These are phyloP conservation scores for Chaetomiaceae sp. DNA, from an alignment of 2,329 filamentous ascomycete species.

Conservation along the genomic window DNA sequence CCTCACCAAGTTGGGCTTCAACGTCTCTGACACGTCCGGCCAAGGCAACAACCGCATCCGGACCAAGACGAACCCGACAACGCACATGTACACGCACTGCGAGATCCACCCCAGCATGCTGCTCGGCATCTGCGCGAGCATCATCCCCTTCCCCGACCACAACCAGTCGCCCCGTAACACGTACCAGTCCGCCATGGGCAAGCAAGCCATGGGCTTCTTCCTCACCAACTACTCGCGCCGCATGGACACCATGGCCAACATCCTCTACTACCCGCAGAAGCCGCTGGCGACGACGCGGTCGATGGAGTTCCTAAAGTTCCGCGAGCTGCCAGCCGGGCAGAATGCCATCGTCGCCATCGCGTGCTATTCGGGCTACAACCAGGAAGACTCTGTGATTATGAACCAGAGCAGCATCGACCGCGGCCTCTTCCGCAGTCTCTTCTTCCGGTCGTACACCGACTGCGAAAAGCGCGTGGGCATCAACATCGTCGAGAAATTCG, in stretches of 20 bases:
- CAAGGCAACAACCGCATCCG: constrained; percentile 80
- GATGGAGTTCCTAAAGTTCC: constrained; percentile 98
- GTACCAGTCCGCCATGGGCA: constrained; percentile 99
- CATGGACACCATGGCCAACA: constrained; percentile 99
- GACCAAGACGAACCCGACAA: constrained; percentile 77
- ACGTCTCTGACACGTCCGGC: constrained; percentile 53
- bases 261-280: constrained; percentile 98
- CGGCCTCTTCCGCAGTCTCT: constrained; percentile 92
- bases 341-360: constrained; percentile 98
- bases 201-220: constrained; percentile 99
- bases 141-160: constrained; percentile 99
- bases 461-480: constrained; percentile 95
- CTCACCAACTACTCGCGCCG: constrained; percentile 93
- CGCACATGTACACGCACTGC: constrained; percentile 94
- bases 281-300: constrained; percentile 91
- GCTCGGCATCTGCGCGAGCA: constrained; percentile 94
- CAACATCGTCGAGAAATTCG: constrained; percentile 86
- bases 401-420: constrained; percentile 99
- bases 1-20: constrained; percentile 60
- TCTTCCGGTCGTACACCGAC: constrained; percentile 96
- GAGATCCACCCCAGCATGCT: constrained; percentile 99
- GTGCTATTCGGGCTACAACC: constrained; percentile 97
- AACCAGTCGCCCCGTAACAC: constrained; percentile 99
- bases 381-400: constrained; percentile 99
- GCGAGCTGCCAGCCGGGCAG: constrained; percentile 91